Percentiles rank a stretch among this genome's conserved stretches.
phyloP scores from a whole-genome alignment of 768 basidiomycete species.

The Dioszegia crocea region DNA sequence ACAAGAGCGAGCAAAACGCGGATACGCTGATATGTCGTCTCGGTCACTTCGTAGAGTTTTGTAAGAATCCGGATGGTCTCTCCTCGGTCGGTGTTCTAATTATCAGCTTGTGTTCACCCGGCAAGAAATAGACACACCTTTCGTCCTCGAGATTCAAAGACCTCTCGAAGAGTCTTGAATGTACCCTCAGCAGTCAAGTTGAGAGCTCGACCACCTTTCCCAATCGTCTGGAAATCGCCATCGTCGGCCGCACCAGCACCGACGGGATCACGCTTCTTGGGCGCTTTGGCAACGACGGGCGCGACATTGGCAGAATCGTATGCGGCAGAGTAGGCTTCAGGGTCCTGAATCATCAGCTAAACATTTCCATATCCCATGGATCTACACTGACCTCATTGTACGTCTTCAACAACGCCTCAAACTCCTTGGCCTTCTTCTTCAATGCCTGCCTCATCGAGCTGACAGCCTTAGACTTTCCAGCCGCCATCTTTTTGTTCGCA shows the following conservation, averaged over 20 bases:
- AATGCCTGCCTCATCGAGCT: conserved; percentile 98
- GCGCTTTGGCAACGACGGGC: conserved; percentile 52
- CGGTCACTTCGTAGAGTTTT: conserved; percentile 75
- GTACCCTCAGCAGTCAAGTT: conserved; percentile 69
- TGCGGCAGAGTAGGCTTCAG: conserved; percentile 77
- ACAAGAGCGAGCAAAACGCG: conserved; percentile 89
- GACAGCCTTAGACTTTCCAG: conserved; percentile 84
- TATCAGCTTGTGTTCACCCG: not conserved
- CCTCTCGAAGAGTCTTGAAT: conserved; percentile 83
- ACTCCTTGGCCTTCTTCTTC: conserved; percentile 83
- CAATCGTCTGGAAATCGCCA: conserved; percentile 77
- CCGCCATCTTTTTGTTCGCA: conserved; percentile 91
- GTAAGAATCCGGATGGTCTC: conserved; percentile 92
- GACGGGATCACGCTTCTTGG: conserved; percentile 32
- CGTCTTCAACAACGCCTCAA: conserved; percentile 71
- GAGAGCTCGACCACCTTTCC: conserved; percentile 78
- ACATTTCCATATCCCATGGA: not conserved
- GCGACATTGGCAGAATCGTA: conserved; percentile 53
- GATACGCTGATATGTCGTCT: conserved; percentile 85
- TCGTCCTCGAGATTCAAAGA: conserved; percentile 91
- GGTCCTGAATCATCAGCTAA: conserved; percentile 59
- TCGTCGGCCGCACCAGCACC: conserved; percentile 48
- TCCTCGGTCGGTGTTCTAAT: conserved; percentile 87
- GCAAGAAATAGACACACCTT: conserved; percentile 60
- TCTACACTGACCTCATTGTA: conserved; percentile 64